Conservation (phyloP, 257 asterid species). For the Linderniella brevidens region DNA sequence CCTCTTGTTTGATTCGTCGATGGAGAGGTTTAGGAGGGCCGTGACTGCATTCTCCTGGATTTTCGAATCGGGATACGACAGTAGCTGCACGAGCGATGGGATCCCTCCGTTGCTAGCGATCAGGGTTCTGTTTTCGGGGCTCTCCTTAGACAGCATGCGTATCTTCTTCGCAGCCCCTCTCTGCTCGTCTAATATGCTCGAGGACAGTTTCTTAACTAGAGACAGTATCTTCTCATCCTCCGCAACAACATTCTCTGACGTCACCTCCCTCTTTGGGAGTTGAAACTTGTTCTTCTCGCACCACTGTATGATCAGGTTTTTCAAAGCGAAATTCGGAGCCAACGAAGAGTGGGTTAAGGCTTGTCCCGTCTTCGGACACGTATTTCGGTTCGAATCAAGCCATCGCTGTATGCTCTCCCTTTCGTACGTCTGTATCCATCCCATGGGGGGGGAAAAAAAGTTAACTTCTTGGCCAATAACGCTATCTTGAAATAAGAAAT, state of each 20-base stretch:
- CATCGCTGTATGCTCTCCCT: slow-evolving; percentile 67
- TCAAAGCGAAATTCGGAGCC: slow-evolving; percentile 74
- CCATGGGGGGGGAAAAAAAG: not conserved
- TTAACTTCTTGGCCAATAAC: not conserved
- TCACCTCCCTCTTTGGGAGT: slow-evolving; percentile 23
- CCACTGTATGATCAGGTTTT: slow-evolving; percentile 63
- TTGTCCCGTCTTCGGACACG: slow-evolving; percentile 82
- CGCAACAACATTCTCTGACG: slow-evolving; percentile 11
- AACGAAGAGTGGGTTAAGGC: slow-evolving; percentile 25
- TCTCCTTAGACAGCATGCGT: slow-evolving; percentile 60
- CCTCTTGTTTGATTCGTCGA: slow-evolving; percentile 68
- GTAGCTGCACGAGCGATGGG: slow-evolving; percentile 39
- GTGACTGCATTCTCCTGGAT: slow-evolving; percentile 84
- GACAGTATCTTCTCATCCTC: slow-evolving; percentile 16
- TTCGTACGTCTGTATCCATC: slow-evolving; percentile 47
- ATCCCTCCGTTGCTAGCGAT: slow-evolving; percentile 59
- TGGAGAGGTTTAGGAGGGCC: slow-evolving; percentile 62
- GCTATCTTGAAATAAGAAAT: too few species aligned
- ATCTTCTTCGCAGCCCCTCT: slow-evolving; percentile 49
- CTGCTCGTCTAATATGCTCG: slow-evolving; percentile 47
- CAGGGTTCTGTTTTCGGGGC: slow-evolving; percentile 38
- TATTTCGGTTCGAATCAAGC: slow-evolving; percentile 45
- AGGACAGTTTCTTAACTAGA: slow-evolving; percentile 31
- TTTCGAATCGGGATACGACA: slow-evolving; percentile 64
- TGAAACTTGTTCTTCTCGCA: slow-evolving; percentile 41